These are phyloP conservation scores for Xylaria sp. DNA, from an alignment of 2,329 filamentous ascomycete species.

Conservation along the genomic window DNA sequence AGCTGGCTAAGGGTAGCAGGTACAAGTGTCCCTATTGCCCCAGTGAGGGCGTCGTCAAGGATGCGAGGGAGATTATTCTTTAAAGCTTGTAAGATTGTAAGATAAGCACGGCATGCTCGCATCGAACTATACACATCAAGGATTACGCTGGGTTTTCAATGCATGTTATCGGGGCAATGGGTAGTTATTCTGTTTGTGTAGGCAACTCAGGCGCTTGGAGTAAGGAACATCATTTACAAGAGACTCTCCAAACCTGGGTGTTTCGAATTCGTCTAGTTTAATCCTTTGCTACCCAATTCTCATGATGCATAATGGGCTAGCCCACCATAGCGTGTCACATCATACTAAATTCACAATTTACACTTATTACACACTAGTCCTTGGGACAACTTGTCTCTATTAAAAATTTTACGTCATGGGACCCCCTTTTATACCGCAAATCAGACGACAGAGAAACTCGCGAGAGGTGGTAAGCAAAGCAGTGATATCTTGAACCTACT, in stretches of 20 bases:
- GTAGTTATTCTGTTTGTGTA: conserved; percentile 9
- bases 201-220: conserved; percentile 15
- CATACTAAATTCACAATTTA: neutral
- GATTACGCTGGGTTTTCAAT: neutral
- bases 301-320: conserved; percentile 1
- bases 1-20: conserved; percentile 78
- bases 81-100: conserved; percentile 51
- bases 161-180: neutral
- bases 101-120: neutral
- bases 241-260: neutral
- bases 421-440: neutral
- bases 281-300: neutral
- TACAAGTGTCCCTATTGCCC: conserved; percentile 99
- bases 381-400: conserved; percentile 1
- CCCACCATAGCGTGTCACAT: conserved; percentile 6
- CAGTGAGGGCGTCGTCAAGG: conserved; percentile 79
- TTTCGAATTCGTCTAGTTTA: neutral
- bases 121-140: neutral
- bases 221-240: conserved; percentile 1
- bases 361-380: neutral
- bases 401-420: neutral
- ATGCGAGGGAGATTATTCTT: conserved; percentile 78
- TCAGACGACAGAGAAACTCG: neutral
- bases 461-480: conserved; percentile 17
- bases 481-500: conserved; percentile 28